A percentile compares a stretch with the other conserved stretches of the same genome.
These are phyloP conservation scores for Podaxis carcinomalis DNA, from an alignment of 768 basidiomycete species.

Conservation along the genomic window DNA sequence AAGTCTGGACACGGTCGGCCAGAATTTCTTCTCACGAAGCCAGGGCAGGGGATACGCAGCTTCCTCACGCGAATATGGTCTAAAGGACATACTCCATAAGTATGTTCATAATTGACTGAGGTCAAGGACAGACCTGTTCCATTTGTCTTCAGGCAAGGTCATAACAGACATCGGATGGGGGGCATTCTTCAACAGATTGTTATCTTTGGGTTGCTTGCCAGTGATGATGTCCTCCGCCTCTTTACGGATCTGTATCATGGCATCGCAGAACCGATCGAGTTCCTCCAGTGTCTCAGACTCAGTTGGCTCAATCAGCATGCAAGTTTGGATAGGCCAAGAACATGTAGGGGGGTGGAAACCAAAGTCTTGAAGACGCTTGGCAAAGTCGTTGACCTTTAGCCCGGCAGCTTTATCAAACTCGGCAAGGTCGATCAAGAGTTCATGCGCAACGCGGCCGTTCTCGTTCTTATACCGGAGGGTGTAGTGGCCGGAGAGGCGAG, in stretches of 20 bases:
- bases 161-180: conserved; percentile 85
- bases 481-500: conserved; percentile 80
- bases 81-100: conserved; percentile 21
- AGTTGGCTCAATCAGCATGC: conserved; percentile 97
- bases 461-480: conserved; percentile 85
- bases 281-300: conserved; percentile 94
- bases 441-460: conserved; percentile 92
- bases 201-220: conserved; percentile 86
- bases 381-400: conserved; percentile 92
- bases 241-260: conserved; percentile 93
- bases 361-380: conserved; percentile 83
- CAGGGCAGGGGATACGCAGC: conserved; percentile 89
- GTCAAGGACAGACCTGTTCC: conserved; percentile 65
- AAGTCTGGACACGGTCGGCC: conserved; percentile 89
- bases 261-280: conserved; percentile 96
- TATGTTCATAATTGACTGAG: not conserved
- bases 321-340: conserved; percentile 96
- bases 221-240: conserved; percentile 86
- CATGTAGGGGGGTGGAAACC: conserved; percentile 97
- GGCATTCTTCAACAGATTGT: conserved; percentile 91
- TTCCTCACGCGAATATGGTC: conserved; percentile 84
- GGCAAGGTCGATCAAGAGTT: conserved; percentile 89
- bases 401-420: conserved; percentile 92
- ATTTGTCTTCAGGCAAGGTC: conserved; percentile 67
- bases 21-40: conserved; percentile 89